Percentiles rank a stretch among this genome's conserved stretches.
Evolutionary conservation across 768 basidiomycete species (phyloP).

Genomic region (Amanita brunnescens): DNA sequence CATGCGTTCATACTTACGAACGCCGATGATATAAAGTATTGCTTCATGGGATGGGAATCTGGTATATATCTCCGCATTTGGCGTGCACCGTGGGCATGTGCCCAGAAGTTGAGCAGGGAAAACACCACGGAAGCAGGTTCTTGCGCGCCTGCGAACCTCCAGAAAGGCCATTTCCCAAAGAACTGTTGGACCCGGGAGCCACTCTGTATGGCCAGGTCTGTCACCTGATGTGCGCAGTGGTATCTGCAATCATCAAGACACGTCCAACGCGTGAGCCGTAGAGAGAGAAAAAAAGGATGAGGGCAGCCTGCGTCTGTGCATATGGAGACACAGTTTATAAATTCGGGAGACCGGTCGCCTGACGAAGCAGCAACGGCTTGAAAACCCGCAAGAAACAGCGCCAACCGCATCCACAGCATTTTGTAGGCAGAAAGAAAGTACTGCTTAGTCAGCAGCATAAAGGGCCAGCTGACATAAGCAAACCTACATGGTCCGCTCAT

Average conservation of each 20-base stretch:
- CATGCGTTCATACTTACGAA: conserved; percentile 79
- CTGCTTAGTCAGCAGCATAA: conserved; percentile 1
- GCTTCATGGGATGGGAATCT: conserved; percentile 55
- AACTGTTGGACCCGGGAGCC: conserved; percentile 60
- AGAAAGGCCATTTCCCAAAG: conserved; percentile 97
- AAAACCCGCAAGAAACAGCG: background rate
- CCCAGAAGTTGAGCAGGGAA: conserved; percentile 77
- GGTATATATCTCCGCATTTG: conserved; percentile 41
- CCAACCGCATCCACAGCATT: background rate
- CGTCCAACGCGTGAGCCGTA: conserved; percentile 75
- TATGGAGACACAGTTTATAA: conserved; percentile 38
- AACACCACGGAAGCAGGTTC: conserved; percentile 91
- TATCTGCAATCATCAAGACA: conserved; percentile 88
- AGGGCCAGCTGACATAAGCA: background rate
- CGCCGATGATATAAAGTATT: conserved; percentile 60
- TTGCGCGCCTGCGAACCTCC: conserved; percentile 80
- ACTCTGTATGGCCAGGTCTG: conserved; percentile 38
- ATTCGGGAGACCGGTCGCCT: conserved; percentile 52
- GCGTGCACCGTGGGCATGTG: conserved; percentile 54
- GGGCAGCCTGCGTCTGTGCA: conserved; percentile 37
- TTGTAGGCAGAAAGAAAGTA: too few relatives aligned
- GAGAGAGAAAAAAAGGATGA: conserved; percentile 30
- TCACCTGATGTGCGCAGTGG: conserved; percentile 75
- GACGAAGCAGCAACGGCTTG: conserved; percentile 36
- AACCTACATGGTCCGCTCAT: conserved; percentile 33